Conservation (phyloP, 75 land plant species). For the Adiantum capillusveneris region DNA sequence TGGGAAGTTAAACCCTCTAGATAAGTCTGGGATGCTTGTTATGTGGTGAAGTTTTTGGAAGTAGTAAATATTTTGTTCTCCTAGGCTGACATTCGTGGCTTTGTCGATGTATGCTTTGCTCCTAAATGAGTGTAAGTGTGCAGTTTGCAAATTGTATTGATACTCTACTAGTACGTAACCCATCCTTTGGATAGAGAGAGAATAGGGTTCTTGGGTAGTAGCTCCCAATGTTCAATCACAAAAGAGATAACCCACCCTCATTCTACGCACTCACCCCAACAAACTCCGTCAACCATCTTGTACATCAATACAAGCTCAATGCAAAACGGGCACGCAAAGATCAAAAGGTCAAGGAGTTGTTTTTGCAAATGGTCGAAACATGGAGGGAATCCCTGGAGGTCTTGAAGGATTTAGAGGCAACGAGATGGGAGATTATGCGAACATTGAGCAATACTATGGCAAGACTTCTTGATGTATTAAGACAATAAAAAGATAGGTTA, state of each 20-base stretch:
- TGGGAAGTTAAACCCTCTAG: too few species aligned
- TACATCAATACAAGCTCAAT: not conserved
- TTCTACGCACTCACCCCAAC: not conserved
- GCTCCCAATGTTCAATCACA: too few species aligned
- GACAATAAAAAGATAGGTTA: not conserved
- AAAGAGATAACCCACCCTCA: not conserved
- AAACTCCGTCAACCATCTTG: not conserved
- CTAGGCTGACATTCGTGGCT: too few species aligned
- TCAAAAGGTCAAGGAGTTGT: not conserved
- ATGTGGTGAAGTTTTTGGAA: too few species aligned
- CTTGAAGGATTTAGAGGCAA: not conserved
- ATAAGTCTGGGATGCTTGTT: too few species aligned
- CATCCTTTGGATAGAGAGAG: too few species aligned
- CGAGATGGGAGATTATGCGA: not conserved
- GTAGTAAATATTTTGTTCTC: too few species aligned
- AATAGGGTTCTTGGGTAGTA: too few species aligned
- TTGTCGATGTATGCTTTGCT: too few species aligned
- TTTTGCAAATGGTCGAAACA: slow-evolving; percentile 4
- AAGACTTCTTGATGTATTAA: not conserved
- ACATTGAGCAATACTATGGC: not conserved
- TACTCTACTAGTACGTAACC: too few species aligned
- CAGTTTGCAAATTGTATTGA: too few species aligned
- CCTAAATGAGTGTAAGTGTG: too few species aligned
- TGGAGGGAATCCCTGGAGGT: slow-evolving; percentile 3
- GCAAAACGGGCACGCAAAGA: slow-evolving; percentile 1